phyloP scores from a whole-genome alignment of 2,329 filamentous ascomycete species.

The Exophiala phaeomuriformis region DNA sequence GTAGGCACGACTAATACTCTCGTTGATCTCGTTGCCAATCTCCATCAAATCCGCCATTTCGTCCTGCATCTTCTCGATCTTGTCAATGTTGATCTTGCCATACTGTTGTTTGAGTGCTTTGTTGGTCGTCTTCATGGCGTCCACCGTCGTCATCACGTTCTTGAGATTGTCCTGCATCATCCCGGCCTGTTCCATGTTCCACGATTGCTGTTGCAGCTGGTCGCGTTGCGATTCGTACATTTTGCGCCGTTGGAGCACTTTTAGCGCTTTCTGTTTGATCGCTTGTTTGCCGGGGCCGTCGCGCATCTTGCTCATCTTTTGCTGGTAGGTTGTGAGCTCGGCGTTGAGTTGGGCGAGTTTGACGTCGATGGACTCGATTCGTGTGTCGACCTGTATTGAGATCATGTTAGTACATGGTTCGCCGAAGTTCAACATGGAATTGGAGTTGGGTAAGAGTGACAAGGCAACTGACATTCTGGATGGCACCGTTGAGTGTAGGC shows the following conservation, averaged over 20 bases:
- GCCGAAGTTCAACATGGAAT: too few species aligned
- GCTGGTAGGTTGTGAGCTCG: slow-evolving; percentile 80
- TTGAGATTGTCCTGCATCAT: slow-evolving; percentile 99
- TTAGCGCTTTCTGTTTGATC: slow-evolving; percentile 88
- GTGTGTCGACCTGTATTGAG: slow-evolving; percentile 58
- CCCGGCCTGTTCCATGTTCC: slow-evolving; percentile 98
- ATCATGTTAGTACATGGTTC: neutral
- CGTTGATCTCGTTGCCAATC: slow-evolving; percentile 95
- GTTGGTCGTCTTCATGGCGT: slow-evolving; percentile 94
- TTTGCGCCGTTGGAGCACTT: slow-evolving; percentile 86
- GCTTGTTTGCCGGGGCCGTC: slow-evolving; percentile 90
- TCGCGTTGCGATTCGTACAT: slow-evolving; percentile 91
- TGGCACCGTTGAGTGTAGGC: slow-evolving; percentile 76
- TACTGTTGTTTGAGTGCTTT: slow-evolving; percentile 91
- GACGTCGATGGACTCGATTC: slow-evolving; percentile 82
- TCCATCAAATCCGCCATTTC: slow-evolving; percentile 99
- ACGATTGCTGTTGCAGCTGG: slow-evolving; percentile 86
- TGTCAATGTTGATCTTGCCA: slow-evolving; percentile 93
- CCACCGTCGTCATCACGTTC: slow-evolving; percentile 96
- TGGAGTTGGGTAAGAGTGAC: neutral
- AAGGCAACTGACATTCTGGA: slow-evolving; percentile 59
- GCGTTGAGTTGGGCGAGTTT: slow-evolving; percentile 89
- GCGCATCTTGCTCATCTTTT: slow-evolving; percentile 83
- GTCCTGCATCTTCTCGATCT: slow-evolving; percentile 95
- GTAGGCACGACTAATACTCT: slow-evolving; percentile 82